A percentile compares a stretch with the other conserved stretches of the same genome.
phyloP scores from a whole-genome alignment of 192 early-diverging fungal species.

The Glomus cerebriforme region DNA sequence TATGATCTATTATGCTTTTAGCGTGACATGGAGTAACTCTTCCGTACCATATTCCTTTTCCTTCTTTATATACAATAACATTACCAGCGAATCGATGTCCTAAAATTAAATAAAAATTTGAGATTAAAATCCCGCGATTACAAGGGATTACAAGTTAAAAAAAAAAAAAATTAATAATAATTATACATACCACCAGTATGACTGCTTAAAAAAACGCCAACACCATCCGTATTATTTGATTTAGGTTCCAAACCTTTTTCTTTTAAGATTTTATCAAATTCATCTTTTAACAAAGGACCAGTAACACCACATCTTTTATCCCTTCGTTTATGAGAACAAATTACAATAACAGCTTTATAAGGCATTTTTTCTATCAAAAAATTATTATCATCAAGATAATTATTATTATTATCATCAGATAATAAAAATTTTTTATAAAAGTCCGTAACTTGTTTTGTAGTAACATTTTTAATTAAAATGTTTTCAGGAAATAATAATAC shows the following conservation, averaged over 20 bases:
- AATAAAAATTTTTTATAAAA: conserved; percentile 49
- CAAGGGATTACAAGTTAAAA: not conserved
- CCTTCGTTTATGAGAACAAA: conserved; percentile 54
- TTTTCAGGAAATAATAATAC: conserved; percentile 57
- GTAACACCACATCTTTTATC: conserved; percentile 60
- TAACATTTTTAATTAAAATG: conserved; percentile 54
- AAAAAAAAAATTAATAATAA: not conserved
- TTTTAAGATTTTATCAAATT: conserved; percentile 50
- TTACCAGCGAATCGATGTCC: conserved; percentile 65
- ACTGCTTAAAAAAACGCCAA: conserved; percentile 49
- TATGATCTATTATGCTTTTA: conserved; percentile 52
- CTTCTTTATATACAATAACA: conserved; percentile 54
- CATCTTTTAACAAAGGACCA: conserved; percentile 50
- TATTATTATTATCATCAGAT: not conserved
- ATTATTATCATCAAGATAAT: not conserved
- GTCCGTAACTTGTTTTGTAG: conserved; percentile 39
- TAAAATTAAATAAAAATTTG: not conserved
- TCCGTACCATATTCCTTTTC: conserved; percentile 61
- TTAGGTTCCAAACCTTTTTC: conserved; percentile 46
- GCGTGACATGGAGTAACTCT: conserved; percentile 55
- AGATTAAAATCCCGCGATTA: too few species aligned
- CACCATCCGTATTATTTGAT: conserved; percentile 24
- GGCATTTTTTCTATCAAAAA: conserved; percentile 27
- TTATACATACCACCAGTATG: conserved; percentile 51
- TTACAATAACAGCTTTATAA: conserved; percentile 49